A percentile compares a stretch with the other conserved stretches of the same genome.
phyloP scores from a whole-genome alignment of 805 yeast genomes.

The Cyberlindnera galapagoensis region DNA sequence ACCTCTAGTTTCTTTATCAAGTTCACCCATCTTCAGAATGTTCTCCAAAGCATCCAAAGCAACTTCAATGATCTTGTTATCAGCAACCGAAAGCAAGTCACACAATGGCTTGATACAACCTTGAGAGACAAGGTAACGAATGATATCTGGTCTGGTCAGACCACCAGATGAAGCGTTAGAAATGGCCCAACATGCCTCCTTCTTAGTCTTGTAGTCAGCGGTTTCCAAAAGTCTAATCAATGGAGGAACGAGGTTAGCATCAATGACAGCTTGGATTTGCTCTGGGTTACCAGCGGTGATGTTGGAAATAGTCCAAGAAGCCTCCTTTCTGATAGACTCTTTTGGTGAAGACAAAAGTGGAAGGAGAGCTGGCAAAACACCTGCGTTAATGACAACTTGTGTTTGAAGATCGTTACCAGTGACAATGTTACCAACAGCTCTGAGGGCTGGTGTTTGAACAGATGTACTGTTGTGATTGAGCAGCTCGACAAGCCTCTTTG shows the following conservation, averaged over 20 bases:
- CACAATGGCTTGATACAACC: conserved; percentile 97
- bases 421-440: conserved; percentile 97
- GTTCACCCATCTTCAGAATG: conserved; percentile 89
- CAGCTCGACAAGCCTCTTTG: conserved; percentile 87
- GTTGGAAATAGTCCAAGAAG: conserved; percentile 98
- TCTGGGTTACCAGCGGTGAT: conserved; percentile 95
- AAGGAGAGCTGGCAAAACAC: conserved; percentile 80
- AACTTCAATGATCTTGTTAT: conserved; percentile 87
- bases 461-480: conserved; percentile 75
- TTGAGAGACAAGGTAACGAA: conserved; percentile 85
- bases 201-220: conserved; percentile 93
- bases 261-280: conserved; percentile 96
- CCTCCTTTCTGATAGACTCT: conserved; percentile 93
- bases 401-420: conserved; percentile 97
- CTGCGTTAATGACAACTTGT: conserved; percentile 88
- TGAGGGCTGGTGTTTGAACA: conserved; percentile 94
- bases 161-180: conserved; percentile 98
- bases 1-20: conserved; percentile 75
- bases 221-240: conserved; percentile 69
- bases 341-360: conserved; percentile 76
- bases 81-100: conserved; percentile 83
- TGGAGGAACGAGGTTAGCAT: conserved; percentile 89
- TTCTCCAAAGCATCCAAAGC: conserved; percentile 93
- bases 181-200: conserved; percentile 99
- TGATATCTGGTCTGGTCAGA: conserved; percentile 83